Evolutionary conservation across 2,329 filamentous ascomycete genomes (phyloP), one percentile per base, ranked within the genome.

Genomic region (Clonostachys solani): DNA sequence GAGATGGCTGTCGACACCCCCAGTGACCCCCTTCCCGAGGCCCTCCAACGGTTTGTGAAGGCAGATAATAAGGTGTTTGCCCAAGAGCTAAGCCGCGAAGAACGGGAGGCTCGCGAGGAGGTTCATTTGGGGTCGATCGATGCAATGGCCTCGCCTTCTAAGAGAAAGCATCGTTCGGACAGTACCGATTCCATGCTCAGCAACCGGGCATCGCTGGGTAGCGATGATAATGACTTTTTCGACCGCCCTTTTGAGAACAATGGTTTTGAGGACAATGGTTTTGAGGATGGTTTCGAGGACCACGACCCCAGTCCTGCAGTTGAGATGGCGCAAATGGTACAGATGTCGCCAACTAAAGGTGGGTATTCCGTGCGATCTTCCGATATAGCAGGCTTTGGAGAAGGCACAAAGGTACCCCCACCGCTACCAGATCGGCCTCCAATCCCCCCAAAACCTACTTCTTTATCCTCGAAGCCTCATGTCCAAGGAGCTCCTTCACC

Each of bases 21-120:
- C 5, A 58, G 49, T 12, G 53, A 59, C 5, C 60, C 68, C 12
- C 58, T 80, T 15, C 64, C 75, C 40, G 54, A 64, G 13, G 51
- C 57, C 3, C 52, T 66, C 10, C 61, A 76, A 59, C 66, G 68
- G 33, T 81, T 81, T 55, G 65, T 75, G 6, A 68, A 66, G 37
- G 67, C 66, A 36, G 78, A 81, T 44, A 81, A 81, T 52, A 70
- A 69, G 47, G 64, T 66, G 3, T 81, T 81, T 57, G 67, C 68
- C 16, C 66, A 71, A 44, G 78, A 81, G 52, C 62, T 80, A 7
- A 62, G 61, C 17, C 64, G 67, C 38, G 71, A 74, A 50, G 15
- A n/a, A 38, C 15, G 36, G 15, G 54, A 55, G 43, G 52, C 53
- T 10, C 52, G 56, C 5, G 54, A 61, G 16, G 47, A 53, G 7